Evolutionary conservation across 129 eudicot species (phyloP), one percentile per base, ranked within the genome.

Genomic region (carrot (Daucus carota)): DNA sequence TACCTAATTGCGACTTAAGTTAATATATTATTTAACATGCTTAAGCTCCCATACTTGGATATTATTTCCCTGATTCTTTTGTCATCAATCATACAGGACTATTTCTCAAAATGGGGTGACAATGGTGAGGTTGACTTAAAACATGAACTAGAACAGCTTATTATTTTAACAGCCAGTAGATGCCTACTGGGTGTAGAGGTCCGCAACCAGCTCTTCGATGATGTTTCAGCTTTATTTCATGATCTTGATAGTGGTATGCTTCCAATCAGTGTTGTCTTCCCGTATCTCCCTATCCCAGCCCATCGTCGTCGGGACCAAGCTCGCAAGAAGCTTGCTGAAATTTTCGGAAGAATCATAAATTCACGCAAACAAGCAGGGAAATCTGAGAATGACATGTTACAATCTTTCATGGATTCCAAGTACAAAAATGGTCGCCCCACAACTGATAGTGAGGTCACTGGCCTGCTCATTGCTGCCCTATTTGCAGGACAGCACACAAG

Each of bases 401-500:
- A 93, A 44, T 93, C 90, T 83, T 91, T 93, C 66, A 93, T 93
- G 17, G 98, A 93, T 33, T 93, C 98, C 69, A 93, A 93, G 85
- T 93, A 93, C 87, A 93, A 93, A 87, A 88, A 93, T 71, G 97
- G 98, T 12, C 96, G 97, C 20, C 73, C 88, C 11, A 93, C 98
- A 18, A 85, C 97, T 0, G 96, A 93, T 22, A 47, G 87, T 1
- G 98, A 93, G 82, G 86, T 93, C 70, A 90, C 97, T 0, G 98
- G 98, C 36, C 84, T 93, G 54, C 93, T 93, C 29, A 93, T 93
- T 28, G 98, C 98, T 40, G 98, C 98, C 24, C 86, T 93, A 7
- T 93, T 93, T 70, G 98, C 96, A 0, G 98, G 98, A 31, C 98
- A 93, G 80, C 98, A 90, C 80, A 93, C 98, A 28, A 93, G 98